Percentiles rank a stretch among this genome's conserved stretches.
phyloP scores from a whole-genome alignment of 2,329 filamentous ascomycete species.

The Piedraia hortae region DNA sequence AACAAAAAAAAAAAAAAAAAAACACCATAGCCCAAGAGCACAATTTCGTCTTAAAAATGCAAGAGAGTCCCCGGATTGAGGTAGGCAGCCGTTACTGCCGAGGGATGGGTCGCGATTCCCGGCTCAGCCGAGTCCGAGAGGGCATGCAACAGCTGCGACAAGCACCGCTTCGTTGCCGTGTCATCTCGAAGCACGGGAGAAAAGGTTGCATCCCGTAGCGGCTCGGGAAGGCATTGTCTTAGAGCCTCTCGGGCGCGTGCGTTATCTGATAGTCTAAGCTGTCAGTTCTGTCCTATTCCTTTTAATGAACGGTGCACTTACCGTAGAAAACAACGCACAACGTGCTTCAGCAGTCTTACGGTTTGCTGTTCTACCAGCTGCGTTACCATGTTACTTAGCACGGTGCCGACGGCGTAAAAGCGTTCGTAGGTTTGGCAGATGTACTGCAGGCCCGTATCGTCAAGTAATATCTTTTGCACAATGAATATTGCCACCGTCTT shows the following conservation, averaged over 20 bases:
- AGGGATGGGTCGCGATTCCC: no score
- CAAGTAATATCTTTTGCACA: constrained; percentile 91
- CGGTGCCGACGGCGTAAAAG: constrained; percentile 92
- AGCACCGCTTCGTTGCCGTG: constrained; percentile 86
- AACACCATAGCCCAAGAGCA: no score
- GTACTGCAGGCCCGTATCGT: constrained; percentile 89
- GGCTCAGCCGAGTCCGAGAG: constrained; percentile 38
- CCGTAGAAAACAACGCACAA: constrained; percentile 89
- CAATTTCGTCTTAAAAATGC: no score
- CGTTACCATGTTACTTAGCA: constrained; percentile 94
- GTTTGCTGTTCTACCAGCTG: constrained; percentile 96
- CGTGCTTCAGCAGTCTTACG: constrained; percentile 81
- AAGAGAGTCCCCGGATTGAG: no score
- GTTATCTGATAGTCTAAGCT: constrained; percentile 63
- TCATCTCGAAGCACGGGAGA: constrained; percentile 89
- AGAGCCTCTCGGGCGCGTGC: constrained; percentile 83
- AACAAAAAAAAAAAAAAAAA: no score
- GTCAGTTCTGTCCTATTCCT: constrained; percentile 2
- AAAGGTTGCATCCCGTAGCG: constrained; percentile 94
- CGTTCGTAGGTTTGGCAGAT: constrained; percentile 97
- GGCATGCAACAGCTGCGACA: constrained; percentile 91
- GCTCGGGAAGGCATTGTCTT: constrained; percentile 84
- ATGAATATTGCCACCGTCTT: constrained; percentile 99
- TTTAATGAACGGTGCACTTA: constrained; percentile 19
- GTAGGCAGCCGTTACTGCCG: no score